These are phyloP conservation scores for Gossypium rotundifolium DNA, from an alignment of 345 rosid genomes.

Conservation along the genomic window DNA sequence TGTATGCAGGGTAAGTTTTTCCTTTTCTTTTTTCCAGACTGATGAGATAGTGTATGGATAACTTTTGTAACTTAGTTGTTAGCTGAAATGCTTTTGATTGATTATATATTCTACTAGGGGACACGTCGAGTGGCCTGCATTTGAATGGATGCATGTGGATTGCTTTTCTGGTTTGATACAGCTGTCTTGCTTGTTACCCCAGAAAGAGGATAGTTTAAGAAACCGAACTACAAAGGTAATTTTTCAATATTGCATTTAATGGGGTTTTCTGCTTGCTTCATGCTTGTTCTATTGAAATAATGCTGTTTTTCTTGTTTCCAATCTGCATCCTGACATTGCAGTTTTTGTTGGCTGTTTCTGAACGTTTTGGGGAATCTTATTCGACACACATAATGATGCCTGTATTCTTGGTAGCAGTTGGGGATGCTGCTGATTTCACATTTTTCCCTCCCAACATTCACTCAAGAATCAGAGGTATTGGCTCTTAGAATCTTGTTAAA, in stretches of 20 bases:
- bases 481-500: constrained; percentile 1
- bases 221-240: constrained; percentile 72
- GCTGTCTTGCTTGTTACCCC: constrained; percentile 74
- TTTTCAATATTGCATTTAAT: constrained; percentile 14
- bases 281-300: constrained; percentile 1
- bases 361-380: constrained; percentile 67
- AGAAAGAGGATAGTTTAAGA: constrained; percentile 83
- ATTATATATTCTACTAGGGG: constrained; percentile 46
- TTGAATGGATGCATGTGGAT: constrained; percentile 90
- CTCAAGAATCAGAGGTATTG: constrained; percentile 64
- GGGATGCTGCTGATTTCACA: constrained; percentile 69
- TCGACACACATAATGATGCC: constrained; percentile 79
- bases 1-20: constrained; percentile 58
- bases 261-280: background rate
- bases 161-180: constrained; percentile 84
- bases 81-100: constrained; percentile 10
- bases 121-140: constrained; percentile 72
- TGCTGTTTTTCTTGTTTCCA: constrained; percentile 17
- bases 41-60: background rate
- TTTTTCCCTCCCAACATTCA: constrained; percentile 52
- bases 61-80: constrained; percentile 7
- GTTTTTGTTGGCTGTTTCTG: constrained; percentile 77
- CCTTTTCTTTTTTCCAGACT: background rate
- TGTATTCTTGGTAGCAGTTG: constrained; percentile 78
- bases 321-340: constrained; percentile 32